Evolutionary conservation across 345 rosid species (phyloP), one percentile per base, ranked within the genome.

Genomic region (Mercurialis annua): DNA sequence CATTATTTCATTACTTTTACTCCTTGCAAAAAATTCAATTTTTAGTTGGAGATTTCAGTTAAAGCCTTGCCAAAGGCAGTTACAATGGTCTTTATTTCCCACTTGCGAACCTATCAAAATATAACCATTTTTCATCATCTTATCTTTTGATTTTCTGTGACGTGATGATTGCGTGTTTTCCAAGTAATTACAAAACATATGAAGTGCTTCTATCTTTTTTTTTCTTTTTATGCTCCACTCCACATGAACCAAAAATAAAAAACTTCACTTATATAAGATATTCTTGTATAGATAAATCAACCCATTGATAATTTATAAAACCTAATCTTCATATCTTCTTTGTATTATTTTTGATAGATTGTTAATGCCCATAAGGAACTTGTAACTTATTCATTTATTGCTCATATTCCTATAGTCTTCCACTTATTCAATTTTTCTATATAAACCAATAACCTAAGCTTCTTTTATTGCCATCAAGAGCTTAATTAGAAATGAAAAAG

Each of bases 311-410:
- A 46, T 62, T 5, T 62, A 6, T 52, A 61, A 61, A 64, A 31
- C 71, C 66, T 61, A 36, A 55, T 65, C 58, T 53, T 65, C 52
- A 43, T 64, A 11, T 53, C 64, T n/a, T 10, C 46, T 55, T 14
- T 40, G 59, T 42, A 63, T 55, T 50, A 33, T 31, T 31, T 26
- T 51, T 34, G 36, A 42, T 24, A 34, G 16, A 46, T 73, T 58
- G 80, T 69, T 77, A 62, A 70, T 77, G 65, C 85, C 82, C 78
- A 44, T 29, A 85, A 85, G 87, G 49, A 77, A 83, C 72, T 59
- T 71, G 70, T 77, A 78, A 75, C 89, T 76, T 80, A 76, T 73
- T 75, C 76, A 29, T 60, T 71, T 51, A 53, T 59, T 55, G 31
- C 60, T 53, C 56, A 34, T 58, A 27, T 60, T 71, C 59, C 67